A percentile compares a stretch with the other conserved stretches of the same genome.
phyloP scores from a whole-genome alignment of 139 green algal species.

The Tetradesmus obliquus region DNA sequence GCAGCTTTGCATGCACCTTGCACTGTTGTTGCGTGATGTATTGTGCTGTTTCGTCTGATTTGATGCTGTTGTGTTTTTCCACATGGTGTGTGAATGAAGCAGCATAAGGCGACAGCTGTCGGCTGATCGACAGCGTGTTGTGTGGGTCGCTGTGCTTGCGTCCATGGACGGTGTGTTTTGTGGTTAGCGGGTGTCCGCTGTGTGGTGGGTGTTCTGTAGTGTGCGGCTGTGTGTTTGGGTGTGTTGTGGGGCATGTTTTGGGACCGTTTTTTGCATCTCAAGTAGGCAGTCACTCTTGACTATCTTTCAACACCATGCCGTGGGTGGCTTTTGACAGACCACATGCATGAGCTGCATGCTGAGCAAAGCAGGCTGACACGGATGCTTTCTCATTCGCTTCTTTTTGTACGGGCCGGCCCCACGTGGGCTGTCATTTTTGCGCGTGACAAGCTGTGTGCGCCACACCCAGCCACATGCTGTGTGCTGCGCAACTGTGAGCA shows the following conservation, averaged over 20 bases:
- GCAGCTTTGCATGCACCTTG: background rate
- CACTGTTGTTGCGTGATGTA: background rate
- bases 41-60: background rate
- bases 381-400: background rate
- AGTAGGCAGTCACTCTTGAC: no score
- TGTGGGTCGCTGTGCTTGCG: background rate
- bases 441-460: background rate
- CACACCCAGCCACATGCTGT: background rate
- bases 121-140: background rate
- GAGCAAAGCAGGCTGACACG: background rate
- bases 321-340: no score
- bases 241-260: background rate
- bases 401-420: background rate
- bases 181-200: background rate
- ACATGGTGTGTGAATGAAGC: background rate
- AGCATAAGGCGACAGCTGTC: background rate
- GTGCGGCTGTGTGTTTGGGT: background rate
- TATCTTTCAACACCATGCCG: no score
- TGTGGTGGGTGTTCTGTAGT: background rate
- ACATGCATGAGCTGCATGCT: no score
- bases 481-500: background rate
- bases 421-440: background rate
- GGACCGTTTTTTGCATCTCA: no score
- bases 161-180: background rate
- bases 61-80: background rate